These are phyloP conservation scores for Paraurostyla sp. DNA, from an alignment of 73 alveolate genomes.

Conservation along the genomic window DNA sequence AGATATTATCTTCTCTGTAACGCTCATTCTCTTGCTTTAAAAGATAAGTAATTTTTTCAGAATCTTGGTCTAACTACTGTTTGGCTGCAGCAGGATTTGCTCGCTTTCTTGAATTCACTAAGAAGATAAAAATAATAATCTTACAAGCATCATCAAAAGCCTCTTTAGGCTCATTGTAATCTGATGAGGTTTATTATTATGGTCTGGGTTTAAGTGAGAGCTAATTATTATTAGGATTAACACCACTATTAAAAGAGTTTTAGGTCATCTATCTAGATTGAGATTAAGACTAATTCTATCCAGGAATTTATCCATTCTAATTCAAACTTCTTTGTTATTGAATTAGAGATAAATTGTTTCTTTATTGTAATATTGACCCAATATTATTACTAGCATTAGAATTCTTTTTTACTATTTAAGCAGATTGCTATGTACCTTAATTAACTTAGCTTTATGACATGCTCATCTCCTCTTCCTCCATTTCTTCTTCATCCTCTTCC, in stretches of 20 bases:
- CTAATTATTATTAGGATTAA: not conserved
- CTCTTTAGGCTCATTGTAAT: not conserved
- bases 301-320: no score
- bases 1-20: slow-evolving; percentile 32
- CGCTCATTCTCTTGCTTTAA: not conserved
- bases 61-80: no score
- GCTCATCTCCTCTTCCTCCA: slow-evolving; percentile 5
- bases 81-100: no score
- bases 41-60: not conserved
- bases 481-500: not conserved
- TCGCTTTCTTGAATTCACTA: not conserved
- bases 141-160: slow-evolving; percentile 52
- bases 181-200: not conserved
- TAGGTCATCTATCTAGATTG: no score
- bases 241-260: not conserved
- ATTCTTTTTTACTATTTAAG: no score
- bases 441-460: not conserved
- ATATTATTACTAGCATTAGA: no score
- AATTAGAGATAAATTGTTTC: no score
- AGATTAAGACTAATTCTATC: no score
- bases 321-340: no score
- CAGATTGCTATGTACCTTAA: not conserved
- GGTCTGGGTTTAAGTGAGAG: not conserved
- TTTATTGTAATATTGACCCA: no score
- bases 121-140: not conserved